These are phyloP conservation scores for Colletotrichum sp. DNA, from an alignment of 2,329 filamentous ascomycete genomes.

Conservation along the genomic window DNA sequence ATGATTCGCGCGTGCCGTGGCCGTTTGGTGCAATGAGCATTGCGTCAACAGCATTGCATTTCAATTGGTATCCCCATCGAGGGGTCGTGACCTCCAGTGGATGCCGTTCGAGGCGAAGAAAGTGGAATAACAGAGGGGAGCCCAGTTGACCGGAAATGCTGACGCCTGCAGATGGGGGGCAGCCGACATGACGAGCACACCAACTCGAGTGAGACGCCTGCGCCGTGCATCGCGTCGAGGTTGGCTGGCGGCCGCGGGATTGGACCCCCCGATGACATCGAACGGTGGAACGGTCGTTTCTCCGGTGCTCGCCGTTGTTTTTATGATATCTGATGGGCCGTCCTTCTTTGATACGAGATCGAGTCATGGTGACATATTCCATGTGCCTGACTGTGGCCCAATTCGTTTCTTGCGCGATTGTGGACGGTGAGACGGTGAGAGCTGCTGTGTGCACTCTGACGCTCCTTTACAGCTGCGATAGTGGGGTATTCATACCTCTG, in stretches of 20 bases:
- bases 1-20: neutral
- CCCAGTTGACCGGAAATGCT: constrained; percentile 6
- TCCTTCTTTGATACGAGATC: neutral
- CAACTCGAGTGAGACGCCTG: neutral
- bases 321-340: neutral
- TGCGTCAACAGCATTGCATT: neutral
- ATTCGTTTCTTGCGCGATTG: neutral
- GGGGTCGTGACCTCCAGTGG: neutral
- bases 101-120: constrained; percentile 14
- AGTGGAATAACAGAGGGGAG: neutral
- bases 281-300: neutral
- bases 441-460: neutral
- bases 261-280: neutral
- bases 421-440: neutral
- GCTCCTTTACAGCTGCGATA: neutral
- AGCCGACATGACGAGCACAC: neutral
- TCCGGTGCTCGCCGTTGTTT: neutral
- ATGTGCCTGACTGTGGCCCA: constrained; percentile 15
- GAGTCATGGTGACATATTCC: constrained; percentile 1
- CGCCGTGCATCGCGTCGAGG: neutral
- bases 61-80: constrained; percentile 1
- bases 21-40: neutral
- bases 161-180: constrained; percentile 7
- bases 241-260: neutral
- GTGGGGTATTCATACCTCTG: neutral